Evolutionary conservation across 371 early-diverging fungal genomes (phyloP), one percentile per base, ranked within the genome.

Genomic region (Apophysomyces variabilis): DNA sequence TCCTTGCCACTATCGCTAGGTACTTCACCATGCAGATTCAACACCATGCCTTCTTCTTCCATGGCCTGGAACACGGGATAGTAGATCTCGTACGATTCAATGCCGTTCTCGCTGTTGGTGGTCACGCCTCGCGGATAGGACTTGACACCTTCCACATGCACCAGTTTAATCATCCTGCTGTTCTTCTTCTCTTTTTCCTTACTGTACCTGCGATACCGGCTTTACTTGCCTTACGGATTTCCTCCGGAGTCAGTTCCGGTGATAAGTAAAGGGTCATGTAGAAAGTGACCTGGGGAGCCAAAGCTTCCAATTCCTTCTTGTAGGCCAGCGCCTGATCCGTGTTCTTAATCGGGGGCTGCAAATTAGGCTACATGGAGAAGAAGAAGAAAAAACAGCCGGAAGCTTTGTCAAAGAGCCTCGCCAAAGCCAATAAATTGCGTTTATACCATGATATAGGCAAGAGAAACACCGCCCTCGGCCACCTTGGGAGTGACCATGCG

Each of bases 81-180:
- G 79, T 96, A 99, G 9, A 87, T 76, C 54, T 90, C 89, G 69
- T 96, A 95, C 71, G 87, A 88, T 67, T 95, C 93, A 66, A 99
- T 95, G 58, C 99, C 99, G 63, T 88, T 87, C 62, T 97, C 97
- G 66, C 92, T 91, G 87, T 99, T 98, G 65, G 99, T 99, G 0
- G 99, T 99, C 26, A 99, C 99, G 38, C 99, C 98, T 38, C 96
- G 89, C 21, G 99, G 99, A 76, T 98, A 98, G 9, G 95, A 93
- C 76, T 98, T 98, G 64, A 98, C 98, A 61, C 95, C 96, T 57
- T 38, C 16, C n/a, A 7, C 87, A 54, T 16, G 5, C 21, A 0
- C n/a, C 18, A 9, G 4, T 16, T 16, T 26, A 16, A 43, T 12
- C 7, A 35, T 8, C n/a, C 8, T 26, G 14, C 16, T 47, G 12